Evolutionary conservation across 2,329 filamentous ascomycete genomes (phyloP).

Genomic region (Paraphoma sp.): DNA sequence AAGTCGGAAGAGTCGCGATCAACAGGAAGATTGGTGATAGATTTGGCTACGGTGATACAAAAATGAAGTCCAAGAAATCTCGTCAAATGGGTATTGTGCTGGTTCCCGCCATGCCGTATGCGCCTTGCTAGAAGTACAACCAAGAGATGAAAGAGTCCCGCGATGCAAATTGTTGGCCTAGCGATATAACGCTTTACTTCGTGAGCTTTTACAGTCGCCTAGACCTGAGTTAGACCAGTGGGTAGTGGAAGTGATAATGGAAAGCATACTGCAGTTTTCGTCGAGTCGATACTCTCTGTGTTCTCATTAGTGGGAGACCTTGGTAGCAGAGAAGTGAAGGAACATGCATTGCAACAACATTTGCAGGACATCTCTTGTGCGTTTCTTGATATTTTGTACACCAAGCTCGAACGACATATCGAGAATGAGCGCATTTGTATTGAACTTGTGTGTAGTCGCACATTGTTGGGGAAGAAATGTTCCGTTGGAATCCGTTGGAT

Average conservation of each 20-base stretch:
- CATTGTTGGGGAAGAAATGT: slow-evolving; percentile 48
- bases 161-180: slow-evolving; percentile 5
- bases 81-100: slow-evolving; percentile 44
- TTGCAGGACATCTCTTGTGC: slow-evolving; percentile 62
- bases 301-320: slow-evolving; percentile 11
- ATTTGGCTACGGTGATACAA: slow-evolving; percentile 30
- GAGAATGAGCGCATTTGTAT: slow-evolving; percentile 62
- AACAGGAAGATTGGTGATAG: slow-evolving; percentile 29
- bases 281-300: slow-evolving; percentile 56
- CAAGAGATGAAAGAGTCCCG: slow-evolving; percentile 13
- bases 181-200: slow-evolving; percentile 20
- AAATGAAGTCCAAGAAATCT: slow-evolving; percentile 15
- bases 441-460: slow-evolving; percentile 67
- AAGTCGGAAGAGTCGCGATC: slow-evolving; percentile 3
- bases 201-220: slow-evolving; percentile 45
- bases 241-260: not conserved
- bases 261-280: slow-evolving; percentile 54
- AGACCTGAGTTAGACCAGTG: slow-evolving; percentile 18
- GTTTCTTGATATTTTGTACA: slow-evolving; percentile 62
- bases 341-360: slow-evolving; percentile 59
- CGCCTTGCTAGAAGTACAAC: slow-evolving; percentile 38
- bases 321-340: not conserved
- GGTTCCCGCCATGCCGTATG: slow-evolving; percentile 29
- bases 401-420: slow-evolving; percentile 64
- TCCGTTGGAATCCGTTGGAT: slow-evolving; percentile 1